A percentile compares a stretch with the other conserved stretches of the same genome.
phyloP scores from a whole-genome alignment of 805 yeast genomes.

The Barnettozyma vustinii region DNA sequence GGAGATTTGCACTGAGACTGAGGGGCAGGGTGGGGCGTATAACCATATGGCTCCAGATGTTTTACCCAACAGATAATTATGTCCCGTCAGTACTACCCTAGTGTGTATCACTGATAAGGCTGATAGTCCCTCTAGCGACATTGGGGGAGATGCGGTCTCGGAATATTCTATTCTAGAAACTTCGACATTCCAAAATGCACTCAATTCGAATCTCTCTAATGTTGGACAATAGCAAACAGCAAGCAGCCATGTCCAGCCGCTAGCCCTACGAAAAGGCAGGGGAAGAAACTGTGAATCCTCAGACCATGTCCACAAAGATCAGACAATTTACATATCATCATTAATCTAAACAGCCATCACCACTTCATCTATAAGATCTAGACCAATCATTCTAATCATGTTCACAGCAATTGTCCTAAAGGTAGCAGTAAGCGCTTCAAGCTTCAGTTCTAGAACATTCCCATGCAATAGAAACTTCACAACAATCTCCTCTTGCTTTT shows the following conservation, averaged over 20 bases:
- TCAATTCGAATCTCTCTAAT: too few relatives aligned
- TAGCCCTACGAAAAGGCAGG: too few relatives aligned
- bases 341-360: neutral
- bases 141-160: too few relatives aligned
- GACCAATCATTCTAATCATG: neutral
- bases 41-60: too few relatives aligned
- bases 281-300: too few relatives aligned
- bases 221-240: too few relatives aligned
- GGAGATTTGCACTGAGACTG: neutral
- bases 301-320: too few relatives aligned
- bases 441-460: neutral
- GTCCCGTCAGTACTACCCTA: neutral
- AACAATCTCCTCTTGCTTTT: neutral
- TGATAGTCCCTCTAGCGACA: too few relatives aligned
- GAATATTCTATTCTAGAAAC: too few relatives aligned
- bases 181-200: too few relatives aligned
- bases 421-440: neutral
- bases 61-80: neutral
- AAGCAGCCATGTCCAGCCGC: too few relatives aligned
- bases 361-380: conserved; percentile 2
- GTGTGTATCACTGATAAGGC: neutral
- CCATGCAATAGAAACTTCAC: neutral
- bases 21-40: neutral
- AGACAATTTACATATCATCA: too few relatives aligned
- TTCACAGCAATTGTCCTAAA: neutral